Conservation (phyloP, 352 stramenopile genomes). For the Globisporangium echinulatum region DNA sequence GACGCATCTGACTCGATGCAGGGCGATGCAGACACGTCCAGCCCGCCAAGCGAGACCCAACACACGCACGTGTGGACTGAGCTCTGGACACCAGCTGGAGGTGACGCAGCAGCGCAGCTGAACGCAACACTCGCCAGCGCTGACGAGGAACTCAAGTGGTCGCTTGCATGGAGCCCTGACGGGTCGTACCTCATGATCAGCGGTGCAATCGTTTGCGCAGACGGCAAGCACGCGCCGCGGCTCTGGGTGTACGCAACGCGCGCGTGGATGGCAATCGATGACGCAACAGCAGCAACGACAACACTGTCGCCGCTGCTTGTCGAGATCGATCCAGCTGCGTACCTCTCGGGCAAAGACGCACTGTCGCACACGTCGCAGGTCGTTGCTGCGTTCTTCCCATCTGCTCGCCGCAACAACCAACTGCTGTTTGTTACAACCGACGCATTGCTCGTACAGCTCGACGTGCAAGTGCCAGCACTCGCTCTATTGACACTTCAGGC, state of each 20-base stretch:
- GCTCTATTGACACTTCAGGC: slow-evolving; percentile 16
- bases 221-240: slow-evolving; percentile 10
- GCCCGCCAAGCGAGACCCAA: neutral
- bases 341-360: slow-evolving; percentile 29
- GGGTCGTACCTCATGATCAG: slow-evolving; percentile 39
- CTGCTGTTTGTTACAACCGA: slow-evolving; percentile 38
- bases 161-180: slow-evolving; percentile 50
- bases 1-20: neutral
- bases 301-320: slow-evolving; percentile 18
- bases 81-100: neutral
- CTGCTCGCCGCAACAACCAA: slow-evolving; percentile 20
- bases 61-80: neutral
- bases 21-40: neutral
- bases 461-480: slow-evolving; percentile 13
- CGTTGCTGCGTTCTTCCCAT: slow-evolving; percentile 32
- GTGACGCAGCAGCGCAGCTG: neutral
- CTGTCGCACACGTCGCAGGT: slow-evolving; percentile 14
- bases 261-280: slow-evolving; percentile 27
- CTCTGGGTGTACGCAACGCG: slow-evolving; percentile 43
- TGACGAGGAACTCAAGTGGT: slow-evolving; percentile 13
- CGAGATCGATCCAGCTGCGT: slow-evolving; percentile 20
- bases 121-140: neutral
- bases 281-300: neutral
- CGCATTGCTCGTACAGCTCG: slow-evolving; percentile 34
- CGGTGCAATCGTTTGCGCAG: slow-evolving; percentile 16